Evolutionary conservation across 495 filamentous ascomycete species (phyloP).

Genomic region (Aspergillus nidulans): DNA sequence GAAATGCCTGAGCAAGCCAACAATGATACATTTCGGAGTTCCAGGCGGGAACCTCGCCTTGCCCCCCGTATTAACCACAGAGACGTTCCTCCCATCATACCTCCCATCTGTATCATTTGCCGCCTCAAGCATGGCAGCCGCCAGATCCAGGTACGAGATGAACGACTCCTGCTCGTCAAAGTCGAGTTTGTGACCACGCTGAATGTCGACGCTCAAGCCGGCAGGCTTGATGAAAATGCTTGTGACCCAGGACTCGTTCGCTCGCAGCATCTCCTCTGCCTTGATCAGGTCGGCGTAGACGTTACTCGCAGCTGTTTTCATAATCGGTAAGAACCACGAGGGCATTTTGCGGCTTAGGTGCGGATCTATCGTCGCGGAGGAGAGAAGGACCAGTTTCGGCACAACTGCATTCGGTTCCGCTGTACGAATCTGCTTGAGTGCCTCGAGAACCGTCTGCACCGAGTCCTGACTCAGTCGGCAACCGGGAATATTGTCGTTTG

Average conservation of each 20-base stretch:
- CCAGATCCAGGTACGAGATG: conserved; percentile 41
- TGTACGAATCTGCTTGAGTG: conserved; percentile 22
- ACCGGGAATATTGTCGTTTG: conserved; percentile 37
- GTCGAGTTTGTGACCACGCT: conserved; percentile 34
- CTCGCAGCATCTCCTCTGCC: conserved; percentile 33
- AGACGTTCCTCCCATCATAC: conserved; percentile 35
- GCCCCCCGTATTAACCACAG: conserved; percentile 26
- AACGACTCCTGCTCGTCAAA: conserved; percentile 27
- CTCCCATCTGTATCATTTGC: conserved; percentile 29
- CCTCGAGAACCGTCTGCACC: conserved; percentile 26
- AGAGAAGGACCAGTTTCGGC: conserved; percentile 38
- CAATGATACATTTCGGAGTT: conserved; percentile 14
- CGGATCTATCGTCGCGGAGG: conserved; percentile 33
- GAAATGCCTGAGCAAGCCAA: conserved; percentile 30
- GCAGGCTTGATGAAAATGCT: conserved; percentile 44
- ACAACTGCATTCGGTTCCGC: neutral
- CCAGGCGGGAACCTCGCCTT: conserved; percentile 19
- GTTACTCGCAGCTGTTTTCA: neutral
- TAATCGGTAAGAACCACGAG: neutral
- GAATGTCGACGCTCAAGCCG: conserved; percentile 31
- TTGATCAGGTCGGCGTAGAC: conserved; percentile 14
- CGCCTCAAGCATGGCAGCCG: conserved; percentile 45
- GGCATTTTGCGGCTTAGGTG: conserved; percentile 20
- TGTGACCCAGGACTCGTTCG: conserved; percentile 30
- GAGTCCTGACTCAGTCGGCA: conserved; percentile 28